These are phyloP conservation scores for Colletotrichum higginsianum DNA, from an alignment of 2,329 filamentous ascomycete genomes.

Conservation along the genomic window DNA sequence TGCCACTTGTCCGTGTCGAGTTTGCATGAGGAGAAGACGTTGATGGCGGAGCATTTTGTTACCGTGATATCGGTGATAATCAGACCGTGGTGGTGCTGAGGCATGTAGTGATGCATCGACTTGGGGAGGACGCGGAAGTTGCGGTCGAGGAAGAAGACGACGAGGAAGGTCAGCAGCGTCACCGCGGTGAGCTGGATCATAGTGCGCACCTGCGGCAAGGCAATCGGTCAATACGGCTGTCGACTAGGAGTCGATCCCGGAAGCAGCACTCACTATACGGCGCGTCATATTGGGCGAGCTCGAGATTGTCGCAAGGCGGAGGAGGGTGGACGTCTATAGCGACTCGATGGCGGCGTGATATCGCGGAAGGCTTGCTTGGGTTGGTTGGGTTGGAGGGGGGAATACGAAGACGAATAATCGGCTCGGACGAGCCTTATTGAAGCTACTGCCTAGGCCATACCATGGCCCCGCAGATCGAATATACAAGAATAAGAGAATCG, in stretches of 20 bases:
- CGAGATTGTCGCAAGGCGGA: constrained; percentile 21
- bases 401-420: constrained; percentile 37
- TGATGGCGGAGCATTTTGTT: constrained; percentile 81
- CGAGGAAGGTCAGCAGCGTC: constrained; percentile 75
- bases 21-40: constrained; percentile 81
- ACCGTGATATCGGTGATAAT: constrained; percentile 90
- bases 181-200: constrained; percentile 82
- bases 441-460: constrained; percentile 40
- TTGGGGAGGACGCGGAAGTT: constrained; percentile 89
- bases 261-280: constrained; percentile 42
- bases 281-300: constrained; percentile 44
- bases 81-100: constrained; percentile 85
- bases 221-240: neutral
- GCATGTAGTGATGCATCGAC: constrained; percentile 88
- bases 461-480: constrained; percentile 26
- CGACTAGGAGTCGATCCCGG: neutral
- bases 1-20: constrained; percentile 82
- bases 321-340: constrained; percentile 3
- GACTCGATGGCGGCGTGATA: constrained; percentile 5
- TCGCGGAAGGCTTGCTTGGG: constrained; percentile 3
- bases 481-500: constrained; percentile 1
- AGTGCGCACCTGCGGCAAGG: constrained; percentile 69
- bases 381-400: constrained; percentile 1
- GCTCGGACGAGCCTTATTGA: constrained; percentile 39
- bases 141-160: constrained; percentile 88